Evolutionary conservation across 768 basidiomycete genomes (phyloP), one percentile per base, ranked within the genome.

Genomic region (Lactarius evosmus): DNA sequence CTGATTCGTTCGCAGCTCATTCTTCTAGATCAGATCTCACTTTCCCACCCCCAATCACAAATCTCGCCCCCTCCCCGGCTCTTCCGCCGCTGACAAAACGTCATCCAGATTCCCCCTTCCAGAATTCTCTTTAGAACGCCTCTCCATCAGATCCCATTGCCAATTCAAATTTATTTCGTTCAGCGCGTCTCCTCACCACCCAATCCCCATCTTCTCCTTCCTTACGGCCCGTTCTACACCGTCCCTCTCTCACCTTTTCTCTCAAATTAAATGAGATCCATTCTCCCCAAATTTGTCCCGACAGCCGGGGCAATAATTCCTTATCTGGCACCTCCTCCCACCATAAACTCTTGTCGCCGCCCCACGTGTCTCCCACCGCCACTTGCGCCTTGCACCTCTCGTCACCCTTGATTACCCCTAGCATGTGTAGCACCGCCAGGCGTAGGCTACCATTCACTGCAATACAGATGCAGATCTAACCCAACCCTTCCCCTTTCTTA

Each of bases 51-150:
- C 67, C 67, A 68, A 66, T 68, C 61, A 67, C 67, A 30, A 17
- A 25, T 22, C 61, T 51, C 63, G 67, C 67, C 63, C 51, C 29
- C 57, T 65, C 66, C 71, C 69, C 68, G 65, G 67, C 54, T 29
- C 53, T 71, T 69, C 69, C 67, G 63, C 62, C 72, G 66, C 71
- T 69, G 70, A 69, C 68, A 69, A 67, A 69, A 66, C 67, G 62
- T 62, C 69, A 63, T 66, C 61, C 67, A 68, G 69, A 68, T 66
- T 70, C 44, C 58, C 59, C 70, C 69, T 65, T 67, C 65, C 61
- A 66, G 68, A 67, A 32, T 62, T 53, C 61, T 62, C 50, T 66
- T 57, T 27, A 54, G 62, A 67, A 61, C 33, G 41, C 64, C 51
- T 40, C 52, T 57, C 60, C 65, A 67, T 66, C 66, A 63, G 67